Evolutionary conservation across 2,329 filamentous ascomycete species (phyloP), one percentile per base, ranked within the genome.

Genomic region (Nemania sp.): DNA sequence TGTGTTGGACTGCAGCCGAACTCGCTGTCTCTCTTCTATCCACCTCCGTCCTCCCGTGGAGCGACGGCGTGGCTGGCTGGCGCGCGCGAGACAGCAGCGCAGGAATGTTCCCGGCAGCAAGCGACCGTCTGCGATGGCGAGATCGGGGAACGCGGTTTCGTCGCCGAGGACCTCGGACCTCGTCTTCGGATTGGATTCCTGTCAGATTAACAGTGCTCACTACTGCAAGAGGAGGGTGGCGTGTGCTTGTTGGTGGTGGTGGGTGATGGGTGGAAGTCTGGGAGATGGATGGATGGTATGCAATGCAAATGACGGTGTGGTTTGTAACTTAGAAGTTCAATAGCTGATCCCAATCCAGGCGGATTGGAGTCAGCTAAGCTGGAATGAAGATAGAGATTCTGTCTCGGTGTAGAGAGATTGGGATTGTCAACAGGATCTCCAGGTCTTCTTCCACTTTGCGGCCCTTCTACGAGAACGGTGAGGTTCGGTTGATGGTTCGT

Each of bases 31-130:
- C 25, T 29, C 25, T 53, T 68, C 55, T 69, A 59, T 66, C 69
- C 70, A 69, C 69, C 67, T 66, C 68, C 70, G 71, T 66, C 70
- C 71, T 72, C 69, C 68, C 65, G 60, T 63, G 67, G 70, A 71
- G 70, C 62, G 68, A 72, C 69, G 69, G 70, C 64, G 68, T 68
- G 68, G 65, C 65, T 60, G 53, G 57, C 45, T 59, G 56, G 49
- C 42, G 54, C 59, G 63, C 65, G 4, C 3, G 25, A 3, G 7
- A 55, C 70, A 66, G 62, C 67, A 68, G 65, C 66, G 68, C 69
- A 63, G 53, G 59, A 59, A 59, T 60, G 63, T 47, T n/a, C 55
- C 29, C 25, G 34, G 32, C 37, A 49, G 49, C 42, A 46, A 56
- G 52, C 62, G 55, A 59, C n/a, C 17, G 48, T 35, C 40, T 34